Conservation (phyloP, 176 grass and related monocot genomes). For the Saccharum spontaneum region DNA sequence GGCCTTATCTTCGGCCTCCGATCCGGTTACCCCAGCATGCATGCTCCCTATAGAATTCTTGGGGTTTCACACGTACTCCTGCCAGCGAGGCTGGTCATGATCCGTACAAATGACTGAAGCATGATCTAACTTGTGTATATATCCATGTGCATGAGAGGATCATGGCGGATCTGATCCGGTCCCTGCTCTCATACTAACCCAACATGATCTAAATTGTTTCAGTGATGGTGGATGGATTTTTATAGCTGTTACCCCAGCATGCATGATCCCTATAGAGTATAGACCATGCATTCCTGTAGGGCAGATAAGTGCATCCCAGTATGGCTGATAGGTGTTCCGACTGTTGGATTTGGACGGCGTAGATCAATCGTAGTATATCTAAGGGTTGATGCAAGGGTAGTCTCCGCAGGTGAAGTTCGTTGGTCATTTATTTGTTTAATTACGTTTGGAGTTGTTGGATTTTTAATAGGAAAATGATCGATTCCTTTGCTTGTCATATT, state of each 20-base stretch:
- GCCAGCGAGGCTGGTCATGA: no score
- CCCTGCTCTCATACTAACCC: no score
- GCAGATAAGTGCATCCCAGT: background rate
- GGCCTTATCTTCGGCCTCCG: no score
- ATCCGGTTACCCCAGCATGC: no score
- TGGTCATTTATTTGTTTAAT: background rate
- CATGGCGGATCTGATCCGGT: no score
- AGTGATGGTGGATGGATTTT: no score
- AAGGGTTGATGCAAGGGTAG: background rate
- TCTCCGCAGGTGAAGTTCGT: background rate
- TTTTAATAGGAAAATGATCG: background rate
- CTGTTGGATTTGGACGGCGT: background rate
- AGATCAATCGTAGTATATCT: background rate
- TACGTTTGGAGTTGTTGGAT: background rate
- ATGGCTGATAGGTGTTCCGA: background rate
- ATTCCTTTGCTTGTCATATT: background rate
- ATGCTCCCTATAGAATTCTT: no score
- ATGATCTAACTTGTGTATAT: no score
- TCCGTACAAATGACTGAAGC: no score
- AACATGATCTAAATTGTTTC: no score
- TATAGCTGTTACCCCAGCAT: background rate
- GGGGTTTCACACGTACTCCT: no score
- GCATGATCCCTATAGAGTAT: background rate
- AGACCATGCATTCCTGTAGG: background rate
- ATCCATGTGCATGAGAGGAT: no score